Percentiles rank a stretch among this genome's conserved stretches.
These are phyloP conservation scores for Zizania palustris DNA, from an alignment of 202 grass and related monocot species.

Conservation along the genomic window DNA sequence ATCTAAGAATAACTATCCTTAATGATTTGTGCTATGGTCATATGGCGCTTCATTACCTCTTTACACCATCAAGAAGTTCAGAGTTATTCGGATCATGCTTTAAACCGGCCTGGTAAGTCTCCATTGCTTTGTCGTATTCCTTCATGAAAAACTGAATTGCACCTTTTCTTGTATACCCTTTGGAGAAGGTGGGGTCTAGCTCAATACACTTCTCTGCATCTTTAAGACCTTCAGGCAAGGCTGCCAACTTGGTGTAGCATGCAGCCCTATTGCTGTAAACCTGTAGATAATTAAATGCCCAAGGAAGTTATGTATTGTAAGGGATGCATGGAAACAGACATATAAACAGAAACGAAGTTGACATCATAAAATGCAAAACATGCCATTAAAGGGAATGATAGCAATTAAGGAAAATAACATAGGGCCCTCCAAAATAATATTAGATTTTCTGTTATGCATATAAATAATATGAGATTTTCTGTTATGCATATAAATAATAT, in stretches of 20 bases:
- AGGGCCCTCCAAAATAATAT: background rate
- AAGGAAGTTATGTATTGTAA: background rate
- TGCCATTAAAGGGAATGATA: background rate
- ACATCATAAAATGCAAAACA: no score
- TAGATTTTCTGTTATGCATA: background rate
- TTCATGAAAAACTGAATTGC: conserved; percentile 99
- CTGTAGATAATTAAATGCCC: conserved; percentile 39
- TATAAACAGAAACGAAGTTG: no score
- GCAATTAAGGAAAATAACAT: background rate
- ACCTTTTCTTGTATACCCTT: conserved; percentile 96
- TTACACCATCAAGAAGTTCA: conserved; percentile 81
- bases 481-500: background rate
- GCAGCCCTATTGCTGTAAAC: conserved; percentile 98
- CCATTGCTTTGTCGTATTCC: conserved; percentile 91
- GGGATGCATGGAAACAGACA: no score
- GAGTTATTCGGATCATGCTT: conserved; percentile 90
- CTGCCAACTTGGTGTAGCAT: conserved; percentile 91
- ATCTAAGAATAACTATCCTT: background rate
- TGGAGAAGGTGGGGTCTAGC: conserved; percentile 89
- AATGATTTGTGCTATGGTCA: background rate
- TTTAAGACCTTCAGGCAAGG: conserved; percentile 97
- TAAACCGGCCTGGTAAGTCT: conserved; percentile 96
- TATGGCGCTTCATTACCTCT: conserved; percentile 56
- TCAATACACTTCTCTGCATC: conserved; percentile 98
- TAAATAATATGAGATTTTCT: background rate